Conservation (phyloP, 2,329 filamentous ascomycete genomes). For the Aspergillus pseudoterreus region DNA sequence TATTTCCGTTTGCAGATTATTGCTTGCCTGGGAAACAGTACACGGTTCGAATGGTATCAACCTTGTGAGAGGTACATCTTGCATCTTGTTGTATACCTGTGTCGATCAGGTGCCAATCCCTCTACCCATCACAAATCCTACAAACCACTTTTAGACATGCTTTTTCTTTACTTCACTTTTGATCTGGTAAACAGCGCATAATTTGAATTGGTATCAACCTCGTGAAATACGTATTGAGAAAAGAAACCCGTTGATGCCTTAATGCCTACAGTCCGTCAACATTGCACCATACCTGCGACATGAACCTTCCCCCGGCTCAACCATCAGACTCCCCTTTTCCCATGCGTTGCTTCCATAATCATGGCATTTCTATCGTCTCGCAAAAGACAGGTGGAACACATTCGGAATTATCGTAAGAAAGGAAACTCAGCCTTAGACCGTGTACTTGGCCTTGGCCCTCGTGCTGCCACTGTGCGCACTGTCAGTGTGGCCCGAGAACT, state of each 20-base stretch:
- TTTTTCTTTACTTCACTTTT: not conserved
- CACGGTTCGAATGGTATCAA: too few species aligned
- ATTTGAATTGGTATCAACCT: constrained; percentile 24
- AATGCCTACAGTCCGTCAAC: constrained; percentile 23
- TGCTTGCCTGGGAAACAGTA: too few species aligned
- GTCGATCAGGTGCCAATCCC: not conserved
- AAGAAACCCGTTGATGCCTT: constrained; percentile 26
- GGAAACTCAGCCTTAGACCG: constrained; percentile 56
- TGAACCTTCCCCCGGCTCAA: constrained; percentile 5
- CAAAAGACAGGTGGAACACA: constrained; percentile 12
- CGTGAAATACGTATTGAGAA: constrained; percentile 28
- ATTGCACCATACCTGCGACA: constrained; percentile 17
- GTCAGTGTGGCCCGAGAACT: constrained; percentile 97
- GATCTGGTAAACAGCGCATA: not conserved
- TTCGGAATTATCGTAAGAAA: constrained; percentile 15
- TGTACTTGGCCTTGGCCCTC: constrained; percentile 90
- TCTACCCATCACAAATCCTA: not conserved
- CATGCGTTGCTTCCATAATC: constrained; percentile 16
- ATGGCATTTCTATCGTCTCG: constrained; percentile 14
- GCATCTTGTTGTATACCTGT: too few species aligned
- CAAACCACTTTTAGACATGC: not conserved
- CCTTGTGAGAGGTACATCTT: too few species aligned
- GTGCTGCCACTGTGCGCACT: constrained; percentile 90
- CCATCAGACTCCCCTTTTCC: constrained; percentile 10
- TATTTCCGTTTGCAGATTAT: too few species aligned